phyloP scores from a whole-genome alignment of 2,329 filamentous ascomycete genomes.

The Epichloe uncinata region DNA sequence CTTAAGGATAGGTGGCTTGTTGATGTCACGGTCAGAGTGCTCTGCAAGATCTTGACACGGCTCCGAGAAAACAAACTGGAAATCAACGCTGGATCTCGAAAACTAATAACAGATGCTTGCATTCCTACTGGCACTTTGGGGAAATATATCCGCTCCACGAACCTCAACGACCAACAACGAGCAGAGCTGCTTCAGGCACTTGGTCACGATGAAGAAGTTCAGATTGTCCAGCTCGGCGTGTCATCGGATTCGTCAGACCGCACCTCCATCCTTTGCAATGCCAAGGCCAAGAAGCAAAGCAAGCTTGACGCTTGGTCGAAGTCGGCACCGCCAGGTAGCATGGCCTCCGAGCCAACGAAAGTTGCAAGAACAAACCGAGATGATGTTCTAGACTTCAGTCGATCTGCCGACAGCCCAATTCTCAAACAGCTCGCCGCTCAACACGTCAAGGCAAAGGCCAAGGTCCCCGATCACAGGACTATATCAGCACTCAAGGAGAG shows the following conservation, averaged over 20 bases:
- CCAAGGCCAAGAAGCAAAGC: slow-evolving; percentile 40
- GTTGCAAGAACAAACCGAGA: slow-evolving; percentile 28
- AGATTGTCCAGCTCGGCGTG: slow-evolving; percentile 30
- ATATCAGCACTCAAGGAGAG: slow-evolving; percentile 49
- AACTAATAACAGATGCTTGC: slow-evolving; percentile 53
- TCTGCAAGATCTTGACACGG: slow-evolving; percentile 71
- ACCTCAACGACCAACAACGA: slow-evolving; percentile 68
- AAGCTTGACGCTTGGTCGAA: slow-evolving; percentile 51
- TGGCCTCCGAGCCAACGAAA: slow-evolving; percentile 12
- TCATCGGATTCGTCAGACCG: slow-evolving; percentile 11
- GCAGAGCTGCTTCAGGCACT: slow-evolving; percentile 61
- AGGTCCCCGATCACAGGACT: slow-evolving; percentile 22
- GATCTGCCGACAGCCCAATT: slow-evolving; percentile 32
- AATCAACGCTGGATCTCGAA: slow-evolving; percentile 45
- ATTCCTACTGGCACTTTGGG: slow-evolving; percentile 40
- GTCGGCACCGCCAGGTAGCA: slow-evolving; percentile 23
- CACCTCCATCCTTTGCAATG: slow-evolving; percentile 14
- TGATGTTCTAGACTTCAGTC: slow-evolving; percentile 32
- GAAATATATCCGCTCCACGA: slow-evolving; percentile 54
- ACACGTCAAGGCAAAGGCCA: slow-evolving; percentile 17
- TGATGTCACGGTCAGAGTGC: slow-evolving; percentile 64
- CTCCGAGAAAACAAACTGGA: slow-evolving; percentile 66
- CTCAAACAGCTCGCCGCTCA: slow-evolving; percentile 33
- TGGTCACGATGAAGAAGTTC: slow-evolving; percentile 42
- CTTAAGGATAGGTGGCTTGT: slow-evolving; percentile 80